A percentile compares a stretch with the other conserved stretches of the same genome.
Evolutionary conservation across 2,329 filamentous ascomycete genomes (phyloP).

Genomic region (Sporothrix variecibatus): DNA sequence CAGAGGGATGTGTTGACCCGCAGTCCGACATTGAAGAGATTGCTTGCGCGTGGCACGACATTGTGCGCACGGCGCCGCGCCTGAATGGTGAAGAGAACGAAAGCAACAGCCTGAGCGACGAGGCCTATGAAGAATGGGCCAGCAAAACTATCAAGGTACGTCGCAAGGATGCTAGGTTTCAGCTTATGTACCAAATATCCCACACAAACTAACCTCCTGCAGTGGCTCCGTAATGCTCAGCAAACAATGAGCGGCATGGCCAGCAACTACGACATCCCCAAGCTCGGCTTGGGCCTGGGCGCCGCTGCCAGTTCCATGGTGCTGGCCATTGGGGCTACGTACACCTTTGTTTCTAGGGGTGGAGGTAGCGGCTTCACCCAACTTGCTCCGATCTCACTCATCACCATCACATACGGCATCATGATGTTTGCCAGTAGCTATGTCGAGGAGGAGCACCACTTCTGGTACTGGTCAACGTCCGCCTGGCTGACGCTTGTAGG

Average conservation of each 20-base stretch:
- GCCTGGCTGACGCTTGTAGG: slow-evolving; percentile 65
- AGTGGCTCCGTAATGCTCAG: slow-evolving; percentile 74
- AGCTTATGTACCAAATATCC: background rate
- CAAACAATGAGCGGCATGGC: slow-evolving; percentile 82
- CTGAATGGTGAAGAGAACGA: slow-evolving; percentile 28
- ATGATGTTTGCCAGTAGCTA: slow-evolving; percentile 99
- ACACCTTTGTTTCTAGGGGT: slow-evolving; percentile 32
- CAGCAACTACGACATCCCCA: slow-evolving; percentile 81
- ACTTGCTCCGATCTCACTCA: slow-evolving; percentile 49
- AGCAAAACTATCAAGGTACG: slow-evolving; percentile 45
- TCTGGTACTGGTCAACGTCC: slow-evolving; percentile 90
- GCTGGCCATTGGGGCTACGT: slow-evolving; percentile 44
- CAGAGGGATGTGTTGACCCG: slow-evolving; percentile 39
- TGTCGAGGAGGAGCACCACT: slow-evolving; percentile 97
- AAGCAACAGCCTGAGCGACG: slow-evolving; percentile 23
- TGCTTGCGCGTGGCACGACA: slow-evolving; percentile 67
- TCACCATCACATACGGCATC: slow-evolving; percentile 66
- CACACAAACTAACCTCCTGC: background rate
- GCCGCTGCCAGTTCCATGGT: slow-evolving; percentile 42
- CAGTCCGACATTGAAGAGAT: slow-evolving; percentile 56
- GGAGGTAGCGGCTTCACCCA: slow-evolving; percentile 22
- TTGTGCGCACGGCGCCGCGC: slow-evolving; percentile 34
- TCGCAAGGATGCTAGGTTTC: background rate
- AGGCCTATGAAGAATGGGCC: slow-evolving; percentile 26
- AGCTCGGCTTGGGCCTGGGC: slow-evolving; percentile 53